Conservation (phyloP, 441 rosid genomes). For the Croton setiger region DNA sequence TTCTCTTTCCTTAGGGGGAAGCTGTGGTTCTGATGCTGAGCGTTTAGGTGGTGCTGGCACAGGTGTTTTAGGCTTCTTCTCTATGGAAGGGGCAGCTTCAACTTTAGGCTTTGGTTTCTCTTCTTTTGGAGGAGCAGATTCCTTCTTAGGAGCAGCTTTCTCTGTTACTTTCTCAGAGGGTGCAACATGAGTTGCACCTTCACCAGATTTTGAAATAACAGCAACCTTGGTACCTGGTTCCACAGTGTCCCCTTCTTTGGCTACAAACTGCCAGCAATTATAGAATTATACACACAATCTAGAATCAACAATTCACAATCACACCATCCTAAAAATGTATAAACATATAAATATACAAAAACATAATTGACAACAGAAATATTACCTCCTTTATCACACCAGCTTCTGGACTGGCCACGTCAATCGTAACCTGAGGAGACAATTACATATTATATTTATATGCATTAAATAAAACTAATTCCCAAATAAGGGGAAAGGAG, state of each 20-base stretch:
- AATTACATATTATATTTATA: no score
- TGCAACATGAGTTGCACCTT: constrained; percentile 58
- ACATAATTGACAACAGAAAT: no score
- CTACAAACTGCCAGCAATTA: constrained; percentile 43
- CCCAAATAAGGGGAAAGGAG: no score
- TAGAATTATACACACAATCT: no score
- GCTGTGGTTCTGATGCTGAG: constrained; percentile 56
- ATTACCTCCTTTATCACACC: constrained; percentile 74
- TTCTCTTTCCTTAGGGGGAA: constrained; percentile 93
- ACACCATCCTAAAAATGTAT: no score
- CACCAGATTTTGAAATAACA: constrained; percentile 69
- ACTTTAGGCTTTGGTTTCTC: constrained; percentile 39
- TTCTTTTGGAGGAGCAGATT: constrained; percentile 45
- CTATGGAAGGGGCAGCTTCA: constrained; percentile 45
- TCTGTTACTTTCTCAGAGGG: no score
- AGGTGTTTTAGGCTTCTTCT: constrained; percentile 24
- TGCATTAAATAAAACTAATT: no score
- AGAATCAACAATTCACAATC: no score
- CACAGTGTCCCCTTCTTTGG: constrained; percentile 87
- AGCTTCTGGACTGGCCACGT: constrained; percentile 80
- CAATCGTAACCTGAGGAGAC: constrained; percentile 67
- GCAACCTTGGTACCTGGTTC: constrained; percentile 82
- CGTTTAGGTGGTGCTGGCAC: constrained; percentile 27
- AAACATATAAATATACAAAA: no score
- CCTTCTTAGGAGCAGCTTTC: constrained; percentile 48